Evolutionary conservation across 306 rosid genomes (phyloP).

Genomic region (Prinsepia uniflora): DNA sequence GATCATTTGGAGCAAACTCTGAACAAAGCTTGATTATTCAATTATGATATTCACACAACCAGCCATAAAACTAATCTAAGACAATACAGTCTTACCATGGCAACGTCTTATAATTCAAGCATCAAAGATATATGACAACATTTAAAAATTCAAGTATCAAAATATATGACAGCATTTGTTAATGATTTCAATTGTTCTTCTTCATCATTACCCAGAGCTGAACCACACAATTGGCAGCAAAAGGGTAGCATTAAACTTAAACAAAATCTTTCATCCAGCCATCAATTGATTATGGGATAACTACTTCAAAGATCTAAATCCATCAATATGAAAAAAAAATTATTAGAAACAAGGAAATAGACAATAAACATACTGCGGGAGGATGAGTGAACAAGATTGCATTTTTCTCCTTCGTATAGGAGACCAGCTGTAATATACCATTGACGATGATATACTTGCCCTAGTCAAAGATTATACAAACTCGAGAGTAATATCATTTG

Average conservation of each 20-base stretch:
- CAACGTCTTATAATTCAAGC: not conserved
- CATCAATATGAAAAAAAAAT: not conserved
- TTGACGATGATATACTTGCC: slow-evolving; percentile 18
- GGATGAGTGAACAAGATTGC: slow-evolving; percentile 25
- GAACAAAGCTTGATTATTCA: not conserved
- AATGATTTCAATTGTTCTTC: not conserved
- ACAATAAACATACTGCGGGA: slow-evolving; percentile 2
- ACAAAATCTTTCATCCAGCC: not conserved
- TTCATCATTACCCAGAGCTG: not conserved
- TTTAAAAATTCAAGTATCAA: not conserved
- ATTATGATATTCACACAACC: not conserved
- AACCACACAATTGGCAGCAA: not conserved
- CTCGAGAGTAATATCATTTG: not conserved
- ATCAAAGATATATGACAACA: not conserved
- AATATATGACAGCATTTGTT: not conserved
- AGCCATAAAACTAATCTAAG: not conserved
- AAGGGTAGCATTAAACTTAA: too few species aligned
- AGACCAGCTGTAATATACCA: slow-evolving; percentile 20
- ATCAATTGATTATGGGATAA: not conserved
- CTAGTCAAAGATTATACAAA: slow-evolving; percentile 16
- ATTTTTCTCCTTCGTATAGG: slow-evolving; percentile 14
- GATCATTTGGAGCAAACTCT: not conserved
- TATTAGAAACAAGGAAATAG: not conserved
- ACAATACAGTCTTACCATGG: not conserved
- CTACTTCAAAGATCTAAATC: not conserved